phyloP scores from a whole-genome alignment of 331 rosid genomes.

The Acacia pycnantha region DNA sequence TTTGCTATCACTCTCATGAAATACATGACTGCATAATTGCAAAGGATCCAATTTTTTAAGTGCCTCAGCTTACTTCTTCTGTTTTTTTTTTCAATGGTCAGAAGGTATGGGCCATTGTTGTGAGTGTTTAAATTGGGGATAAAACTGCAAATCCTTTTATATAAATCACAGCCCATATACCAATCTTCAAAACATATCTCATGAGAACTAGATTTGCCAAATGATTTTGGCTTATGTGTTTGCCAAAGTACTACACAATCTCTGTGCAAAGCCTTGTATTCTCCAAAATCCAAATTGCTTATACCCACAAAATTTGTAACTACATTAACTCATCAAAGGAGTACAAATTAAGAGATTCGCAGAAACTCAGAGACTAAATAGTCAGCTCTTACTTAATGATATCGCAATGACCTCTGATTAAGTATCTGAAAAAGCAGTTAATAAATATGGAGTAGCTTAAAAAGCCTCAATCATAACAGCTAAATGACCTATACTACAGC shows the following conservation, averaged over 20 bases:
- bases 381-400: not conserved
- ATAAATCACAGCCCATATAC: not conserved
- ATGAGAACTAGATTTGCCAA: not conserved
- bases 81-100: not conserved
- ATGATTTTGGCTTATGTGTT: not conserved
- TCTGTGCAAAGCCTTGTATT: not conserved
- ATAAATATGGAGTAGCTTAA: conserved; percentile 1
- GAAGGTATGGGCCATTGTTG: too few relatives aligned
- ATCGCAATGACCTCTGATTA: not conserved
- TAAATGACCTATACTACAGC: conserved; percentile 35
- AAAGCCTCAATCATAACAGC: not conserved
- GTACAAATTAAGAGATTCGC: not conserved
- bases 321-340: not conserved
- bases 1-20: not conserved
- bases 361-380: not conserved
- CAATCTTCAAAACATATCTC: not conserved
- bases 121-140: not conserved
- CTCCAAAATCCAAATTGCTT: not conserved
- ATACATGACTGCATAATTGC: not conserved
- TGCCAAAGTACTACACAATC: not conserved
- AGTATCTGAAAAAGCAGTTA: conserved; percentile 5
- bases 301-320: not conserved
- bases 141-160: not conserved
- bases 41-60: not conserved
- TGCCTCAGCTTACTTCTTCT: not conserved